Conservation (phyloP, 139 green algal species). For the Volvox africanus region DNA sequence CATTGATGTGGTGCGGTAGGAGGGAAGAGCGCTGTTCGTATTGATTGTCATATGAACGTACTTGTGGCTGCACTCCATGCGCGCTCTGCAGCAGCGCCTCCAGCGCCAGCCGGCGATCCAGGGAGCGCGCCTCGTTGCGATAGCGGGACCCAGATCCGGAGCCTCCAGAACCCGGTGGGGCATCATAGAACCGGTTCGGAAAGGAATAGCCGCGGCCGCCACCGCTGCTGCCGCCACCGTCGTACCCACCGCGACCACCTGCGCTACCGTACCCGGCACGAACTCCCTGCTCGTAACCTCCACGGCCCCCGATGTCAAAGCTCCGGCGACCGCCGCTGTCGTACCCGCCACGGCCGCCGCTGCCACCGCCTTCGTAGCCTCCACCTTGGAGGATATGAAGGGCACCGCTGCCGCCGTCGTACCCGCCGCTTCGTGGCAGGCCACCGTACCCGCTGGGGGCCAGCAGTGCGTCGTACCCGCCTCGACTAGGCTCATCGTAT, state of each 20-base stretch:
- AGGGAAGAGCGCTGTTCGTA: constrained; percentile 14
- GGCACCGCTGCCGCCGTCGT: not conserved
- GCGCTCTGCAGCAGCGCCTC: constrained; percentile 27
- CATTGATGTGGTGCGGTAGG: constrained; percentile 22
- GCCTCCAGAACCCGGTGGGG: not conserved
- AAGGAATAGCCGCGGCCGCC: not conserved
- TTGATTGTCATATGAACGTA: not conserved
- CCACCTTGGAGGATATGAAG: not conserved
- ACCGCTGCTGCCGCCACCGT: not conserved
- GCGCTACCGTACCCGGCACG: not conserved
- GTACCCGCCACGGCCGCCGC: not conserved
- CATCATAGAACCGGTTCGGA: constrained; percentile 5
- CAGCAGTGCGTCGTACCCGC: not conserved
- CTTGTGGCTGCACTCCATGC: not conserved
- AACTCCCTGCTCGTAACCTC: not conserved
- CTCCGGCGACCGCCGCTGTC: not conserved
- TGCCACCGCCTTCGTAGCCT: not conserved
- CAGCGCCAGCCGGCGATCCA: constrained; percentile 13
- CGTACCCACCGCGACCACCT: not conserved
- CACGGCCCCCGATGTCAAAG: not conserved
- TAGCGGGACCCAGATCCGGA: not conserved
- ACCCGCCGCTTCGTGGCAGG: not conserved
- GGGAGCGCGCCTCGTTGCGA: not conserved
- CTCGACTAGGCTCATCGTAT: not conserved
- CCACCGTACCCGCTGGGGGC: not conserved